Conservation (phyloP, 345 rosid genomes). For the Eucalyptus coolabah region DNA sequence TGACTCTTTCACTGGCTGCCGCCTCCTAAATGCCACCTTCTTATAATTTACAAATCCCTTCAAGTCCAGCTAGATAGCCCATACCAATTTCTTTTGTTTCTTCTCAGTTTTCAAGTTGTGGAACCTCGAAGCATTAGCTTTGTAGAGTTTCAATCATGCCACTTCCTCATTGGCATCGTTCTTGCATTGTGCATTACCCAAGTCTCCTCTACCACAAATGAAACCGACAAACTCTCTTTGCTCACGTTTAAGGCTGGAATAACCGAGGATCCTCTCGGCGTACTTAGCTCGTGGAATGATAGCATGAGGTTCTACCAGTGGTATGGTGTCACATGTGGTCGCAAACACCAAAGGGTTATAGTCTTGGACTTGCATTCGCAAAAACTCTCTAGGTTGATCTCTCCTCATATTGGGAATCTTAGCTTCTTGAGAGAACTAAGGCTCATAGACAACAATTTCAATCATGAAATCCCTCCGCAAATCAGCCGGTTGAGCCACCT, state of each 20-base stretch:
- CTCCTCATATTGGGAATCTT: neutral
- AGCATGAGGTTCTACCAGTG: neutral
- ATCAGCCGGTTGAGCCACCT: neutral
- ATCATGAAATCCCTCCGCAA: neutral
- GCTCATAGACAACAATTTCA: neutral
- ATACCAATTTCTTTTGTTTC: neutral
- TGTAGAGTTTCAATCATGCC: neutral
- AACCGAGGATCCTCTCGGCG: neutral
- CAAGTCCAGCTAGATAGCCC: neutral
- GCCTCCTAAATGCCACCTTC: neutral
- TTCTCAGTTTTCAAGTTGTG: neutral
- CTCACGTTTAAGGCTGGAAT: neutral
- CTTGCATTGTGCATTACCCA: neutral
- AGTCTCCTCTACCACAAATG: neutral
- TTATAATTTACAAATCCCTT: neutral
- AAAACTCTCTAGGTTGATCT: neutral
- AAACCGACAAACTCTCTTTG: neutral
- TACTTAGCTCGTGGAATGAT: neutral
- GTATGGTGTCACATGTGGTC: neutral
- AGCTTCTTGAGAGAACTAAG: neutral
- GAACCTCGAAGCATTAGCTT: neutral
- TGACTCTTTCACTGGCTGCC: neutral
- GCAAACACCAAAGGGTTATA: neutral
- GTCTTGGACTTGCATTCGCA: neutral
- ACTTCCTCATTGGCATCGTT: neutral